Evolutionary conservation across 169 alveolate genomes (phyloP).

Genomic region (Eimeria falciformis): DNA sequence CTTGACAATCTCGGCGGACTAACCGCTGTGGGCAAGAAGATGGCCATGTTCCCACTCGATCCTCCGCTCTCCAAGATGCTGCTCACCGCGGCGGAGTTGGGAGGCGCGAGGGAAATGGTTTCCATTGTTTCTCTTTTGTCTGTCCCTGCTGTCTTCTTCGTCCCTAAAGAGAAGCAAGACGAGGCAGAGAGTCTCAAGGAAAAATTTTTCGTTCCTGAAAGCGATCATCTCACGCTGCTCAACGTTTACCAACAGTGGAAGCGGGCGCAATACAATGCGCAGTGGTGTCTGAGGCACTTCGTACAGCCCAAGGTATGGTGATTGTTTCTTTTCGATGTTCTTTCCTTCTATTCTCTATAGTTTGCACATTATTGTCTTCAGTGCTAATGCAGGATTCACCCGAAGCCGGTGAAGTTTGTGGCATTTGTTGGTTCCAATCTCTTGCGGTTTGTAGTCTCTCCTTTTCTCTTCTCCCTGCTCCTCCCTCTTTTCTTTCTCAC

Average conservation of each 20-base stretch:
- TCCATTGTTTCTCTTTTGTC: constrained; percentile 98
- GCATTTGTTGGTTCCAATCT: background rate
- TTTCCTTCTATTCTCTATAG: background rate
- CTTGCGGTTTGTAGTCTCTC: background rate
- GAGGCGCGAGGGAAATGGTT: constrained; percentile 96
- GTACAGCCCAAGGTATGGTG: constrained; percentile 92
- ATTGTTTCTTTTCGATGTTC: background rate
- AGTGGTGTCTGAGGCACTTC: constrained; percentile 95
- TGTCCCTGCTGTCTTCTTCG: constrained; percentile 97
- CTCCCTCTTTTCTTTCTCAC: background rate
- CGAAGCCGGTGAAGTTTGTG: background rate
- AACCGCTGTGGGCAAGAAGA: constrained; percentile 95
- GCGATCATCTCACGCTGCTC: constrained; percentile 98
- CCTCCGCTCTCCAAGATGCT: constrained; percentile 99
- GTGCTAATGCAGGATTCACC: no score
- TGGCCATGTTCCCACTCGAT: constrained; percentile 99
- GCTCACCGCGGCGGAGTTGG: constrained; percentile 90
- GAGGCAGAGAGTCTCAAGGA: constrained; percentile 98
- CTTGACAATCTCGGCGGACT: constrained; percentile 89
- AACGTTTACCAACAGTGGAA: constrained; percentile 99
- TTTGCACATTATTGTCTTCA: background rate
- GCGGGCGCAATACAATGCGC: constrained; percentile 89
- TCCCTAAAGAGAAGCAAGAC: constrained; percentile 98
- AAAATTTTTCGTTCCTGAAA: constrained; percentile 99
- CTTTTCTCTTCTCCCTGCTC: background rate